Conservation (phyloP, 208 protist species). For the Trichomonas gallinae region DNA sequence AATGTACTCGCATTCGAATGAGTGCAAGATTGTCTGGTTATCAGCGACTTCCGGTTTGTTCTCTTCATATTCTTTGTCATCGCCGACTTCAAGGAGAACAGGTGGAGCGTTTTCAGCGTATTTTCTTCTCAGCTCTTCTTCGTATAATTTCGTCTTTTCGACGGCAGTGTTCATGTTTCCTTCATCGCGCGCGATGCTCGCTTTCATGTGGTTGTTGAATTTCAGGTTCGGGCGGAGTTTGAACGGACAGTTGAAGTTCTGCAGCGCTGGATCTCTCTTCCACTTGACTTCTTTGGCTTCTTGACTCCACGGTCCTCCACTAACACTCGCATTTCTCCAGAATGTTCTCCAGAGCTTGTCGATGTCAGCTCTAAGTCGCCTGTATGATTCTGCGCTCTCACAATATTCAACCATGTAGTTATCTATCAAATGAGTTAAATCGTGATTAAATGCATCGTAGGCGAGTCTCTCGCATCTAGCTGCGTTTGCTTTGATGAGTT, state of each 20-base stretch:
- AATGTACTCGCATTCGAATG: background rate
- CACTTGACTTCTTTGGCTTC: background rate
- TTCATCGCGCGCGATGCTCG: background rate
- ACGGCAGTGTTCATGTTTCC: background rate
- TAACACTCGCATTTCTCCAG: background rate
- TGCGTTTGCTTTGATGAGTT: background rate
- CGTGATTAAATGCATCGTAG: background rate
- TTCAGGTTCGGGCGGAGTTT: background rate
- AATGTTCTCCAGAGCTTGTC: background rate
- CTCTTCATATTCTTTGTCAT: background rate
- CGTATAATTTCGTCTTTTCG: background rate
- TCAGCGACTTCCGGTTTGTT: background rate
- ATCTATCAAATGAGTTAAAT: background rate
- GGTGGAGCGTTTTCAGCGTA: background rate
- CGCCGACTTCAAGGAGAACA: background rate
- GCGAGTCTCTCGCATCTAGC: background rate
- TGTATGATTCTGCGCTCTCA: background rate
- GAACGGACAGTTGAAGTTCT: background rate
- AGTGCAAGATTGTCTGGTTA: background rate
- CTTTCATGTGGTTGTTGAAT: background rate
- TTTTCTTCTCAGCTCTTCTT: background rate
- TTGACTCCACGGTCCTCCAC: background rate
- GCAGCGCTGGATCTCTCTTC: background rate
- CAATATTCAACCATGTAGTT: background rate
- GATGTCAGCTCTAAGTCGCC: background rate